Evolutionary conservation across 495 filamentous ascomycete genomes (phyloP).

Genomic region (Apiosordaria backusii): DNA sequence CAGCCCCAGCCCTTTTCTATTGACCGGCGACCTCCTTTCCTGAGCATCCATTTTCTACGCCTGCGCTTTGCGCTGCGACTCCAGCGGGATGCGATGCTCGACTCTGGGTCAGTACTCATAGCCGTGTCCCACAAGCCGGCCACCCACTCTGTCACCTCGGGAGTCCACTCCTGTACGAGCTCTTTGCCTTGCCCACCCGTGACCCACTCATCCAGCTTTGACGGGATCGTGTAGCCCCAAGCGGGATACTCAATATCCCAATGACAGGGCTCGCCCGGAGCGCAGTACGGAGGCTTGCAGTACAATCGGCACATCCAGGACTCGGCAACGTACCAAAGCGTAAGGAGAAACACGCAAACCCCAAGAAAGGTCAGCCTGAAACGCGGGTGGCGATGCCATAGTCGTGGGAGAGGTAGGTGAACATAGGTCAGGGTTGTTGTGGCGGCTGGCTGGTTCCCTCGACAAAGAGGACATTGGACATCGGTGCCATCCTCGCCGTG

Average conservation of each 20-base stretch:
- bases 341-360: constrained; percentile 44
- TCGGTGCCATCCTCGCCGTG: background rate
- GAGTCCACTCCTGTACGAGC: constrained; percentile 25
- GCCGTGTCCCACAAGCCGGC: constrained; percentile 42
- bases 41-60: constrained; percentile 41
- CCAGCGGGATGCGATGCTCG: constrained; percentile 30
- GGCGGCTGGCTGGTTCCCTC: background rate
- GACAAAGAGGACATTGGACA: constrained; percentile 16
- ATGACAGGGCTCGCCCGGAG: constrained; percentile 38
- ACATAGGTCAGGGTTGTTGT: constrained; percentile 28
- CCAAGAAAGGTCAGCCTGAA: constrained; percentile 59
- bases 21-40: constrained; percentile 26
- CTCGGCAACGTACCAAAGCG: constrained; percentile 58
- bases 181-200: constrained; percentile 42
- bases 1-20: background rate
- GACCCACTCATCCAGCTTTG: constrained; percentile 54
- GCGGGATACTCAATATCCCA: constrained; percentile 51
- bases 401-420: constrained; percentile 54
- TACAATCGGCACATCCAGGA: constrained; percentile 58
- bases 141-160: constrained; percentile 39
- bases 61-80: constrained; percentile 33
- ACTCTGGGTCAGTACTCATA: constrained; percentile 37
- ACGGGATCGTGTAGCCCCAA: constrained; percentile 52
- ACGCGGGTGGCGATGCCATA: constrained; percentile 49
- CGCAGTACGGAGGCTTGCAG: constrained; percentile 54